phyloP scores from a whole-genome alignment of 78 protist species.

The Dictyostelium capitatum region DNA sequence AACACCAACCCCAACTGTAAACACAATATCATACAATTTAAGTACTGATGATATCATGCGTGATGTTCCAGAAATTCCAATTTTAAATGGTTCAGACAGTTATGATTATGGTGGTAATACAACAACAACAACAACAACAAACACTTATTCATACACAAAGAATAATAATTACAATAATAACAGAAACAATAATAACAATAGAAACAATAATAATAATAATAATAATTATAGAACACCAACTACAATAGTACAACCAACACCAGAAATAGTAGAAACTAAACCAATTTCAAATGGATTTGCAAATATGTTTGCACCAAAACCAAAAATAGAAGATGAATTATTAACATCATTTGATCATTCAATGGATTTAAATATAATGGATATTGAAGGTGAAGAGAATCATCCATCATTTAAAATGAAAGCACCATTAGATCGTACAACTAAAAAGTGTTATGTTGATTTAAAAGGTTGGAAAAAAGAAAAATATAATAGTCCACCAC shows the following conservation, averaged over 20 bases:
- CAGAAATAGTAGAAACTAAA: not conserved
- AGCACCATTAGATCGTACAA: not conserved
- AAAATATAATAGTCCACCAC: not conserved
- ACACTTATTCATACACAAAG: not conserved
- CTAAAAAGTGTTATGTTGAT: slow-evolving; percentile 14
- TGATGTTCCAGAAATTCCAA: slow-evolving; percentile 1
- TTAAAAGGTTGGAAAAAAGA: slow-evolving; percentile 38
- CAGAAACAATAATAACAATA: not conserved
- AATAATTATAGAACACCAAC: not conserved
- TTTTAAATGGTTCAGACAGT: not conserved
- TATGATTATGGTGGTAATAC: not conserved
- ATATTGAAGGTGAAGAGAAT: not conserved
- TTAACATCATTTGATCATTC: not conserved
- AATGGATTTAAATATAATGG: not conserved
- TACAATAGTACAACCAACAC: not conserved
- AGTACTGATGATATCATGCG: not conserved
- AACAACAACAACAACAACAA: not conserved
- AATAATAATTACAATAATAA: not conserved
- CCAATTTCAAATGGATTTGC: slow-evolving; percentile 8
- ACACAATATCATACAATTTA: not conserved
- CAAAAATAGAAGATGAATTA: not conserved
- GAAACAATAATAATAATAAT: slow-evolving; percentile 16
- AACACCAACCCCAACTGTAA: not conserved
- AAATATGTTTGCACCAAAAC: not conserved
- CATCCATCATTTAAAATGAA: not conserved